Base-by-base conservation (phyloP, 768 basidiomycete species). In the Kwoniella sp. region DNA sequence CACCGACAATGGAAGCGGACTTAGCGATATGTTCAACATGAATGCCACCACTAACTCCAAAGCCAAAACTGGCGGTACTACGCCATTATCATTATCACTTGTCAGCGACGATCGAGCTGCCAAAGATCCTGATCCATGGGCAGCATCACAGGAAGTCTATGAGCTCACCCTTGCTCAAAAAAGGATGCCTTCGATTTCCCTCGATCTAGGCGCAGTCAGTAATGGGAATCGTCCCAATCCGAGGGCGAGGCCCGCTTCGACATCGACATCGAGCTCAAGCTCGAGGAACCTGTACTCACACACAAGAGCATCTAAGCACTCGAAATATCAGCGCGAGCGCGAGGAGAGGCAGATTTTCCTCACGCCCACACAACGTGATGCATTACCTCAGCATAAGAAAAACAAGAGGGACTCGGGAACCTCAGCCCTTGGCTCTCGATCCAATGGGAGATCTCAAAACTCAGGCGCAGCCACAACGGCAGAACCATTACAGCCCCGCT, bases 181-280 rank as follows among this genome's bases (percentile, higher is more conserved):
- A 8, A 25, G 24, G 47, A 29, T 29, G 33, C 40, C 56, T 15
- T 26, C 27, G 15, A 26, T 46, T 17, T 57, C 56, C 21, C 21
- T 57, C 24, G 56, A 57, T 30, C 40, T 57, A 4, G 24, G 36
- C 8, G 37, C 56, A 1, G 36, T 37, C 30, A 21, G 24, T 25
- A 57, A 57, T 33, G 56, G 56, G 26, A 57, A 57, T 22, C 56
- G 56, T 29, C 56, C 46, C 13, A 21, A 26, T 19, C 25, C 58
- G 15, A 49, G 24, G 26, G 6, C 33, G 26, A 57, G 24, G 44
- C 55, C 33, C 27, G 22, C 48, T 49, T 49, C 48, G 48, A 10
- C 22, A 24, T 49, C 48, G 48, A 10, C 22, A 24, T 49, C 48
- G 12, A 15, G 37, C 22, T 22, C 25, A 21, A 47, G 33, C 9